These are phyloP conservation scores for Fusarium sambucinum DNA, from an alignment of 2,329 filamentous ascomycete species.

Conservation along the genomic window DNA sequence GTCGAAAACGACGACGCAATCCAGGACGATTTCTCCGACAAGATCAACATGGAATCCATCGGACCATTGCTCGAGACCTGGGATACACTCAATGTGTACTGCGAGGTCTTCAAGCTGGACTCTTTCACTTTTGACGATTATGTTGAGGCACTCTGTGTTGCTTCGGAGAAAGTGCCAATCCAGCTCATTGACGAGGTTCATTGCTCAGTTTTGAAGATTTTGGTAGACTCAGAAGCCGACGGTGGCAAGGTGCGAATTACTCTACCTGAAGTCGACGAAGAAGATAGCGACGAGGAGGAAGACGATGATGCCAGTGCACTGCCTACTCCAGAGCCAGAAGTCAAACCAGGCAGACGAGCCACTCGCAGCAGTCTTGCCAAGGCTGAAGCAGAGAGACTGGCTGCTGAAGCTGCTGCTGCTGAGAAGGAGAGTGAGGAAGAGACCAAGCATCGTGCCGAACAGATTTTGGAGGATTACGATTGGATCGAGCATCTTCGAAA, in stretches of 20 bases:
- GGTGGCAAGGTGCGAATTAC: slow-evolving; percentile 83
- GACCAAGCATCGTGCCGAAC: slow-evolving; percentile 76
- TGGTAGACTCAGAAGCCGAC: slow-evolving; percentile 80
- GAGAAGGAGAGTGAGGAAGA: slow-evolving; percentile 64
- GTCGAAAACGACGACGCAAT: slow-evolving; percentile 53
- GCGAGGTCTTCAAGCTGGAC: slow-evolving; percentile 91
- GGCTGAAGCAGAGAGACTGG: slow-evolving; percentile 77
- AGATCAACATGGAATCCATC: slow-evolving; percentile 86
- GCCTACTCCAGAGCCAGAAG: slow-evolving; percentile 77
- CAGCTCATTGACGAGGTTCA: slow-evolving; percentile 92
- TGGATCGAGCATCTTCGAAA: slow-evolving; percentile 89
- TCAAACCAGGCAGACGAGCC: slow-evolving; percentile 74
- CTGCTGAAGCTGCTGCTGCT: slow-evolving; percentile 68
- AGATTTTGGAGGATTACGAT: slow-evolving; percentile 78
- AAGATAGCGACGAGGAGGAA: slow-evolving; percentile 74
- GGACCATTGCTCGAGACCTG: slow-evolving; percentile 89
- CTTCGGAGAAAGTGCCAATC: slow-evolving; percentile 79
- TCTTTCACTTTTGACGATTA: slow-evolving; percentile 99
- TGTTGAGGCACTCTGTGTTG: slow-evolving; percentile 84
- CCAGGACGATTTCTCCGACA: slow-evolving; percentile 47
- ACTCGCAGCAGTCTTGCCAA: slow-evolving; percentile 90
- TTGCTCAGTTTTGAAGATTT: slow-evolving; percentile 87
- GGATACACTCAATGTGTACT: slow-evolving; percentile 99
- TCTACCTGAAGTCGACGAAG: slow-evolving; percentile 79
- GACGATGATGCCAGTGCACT: slow-evolving; percentile 66